Evolutionary conservation across 768 basidiomycete genomes (phyloP).

Genomic region (Kwoniella bestiolae): DNA sequence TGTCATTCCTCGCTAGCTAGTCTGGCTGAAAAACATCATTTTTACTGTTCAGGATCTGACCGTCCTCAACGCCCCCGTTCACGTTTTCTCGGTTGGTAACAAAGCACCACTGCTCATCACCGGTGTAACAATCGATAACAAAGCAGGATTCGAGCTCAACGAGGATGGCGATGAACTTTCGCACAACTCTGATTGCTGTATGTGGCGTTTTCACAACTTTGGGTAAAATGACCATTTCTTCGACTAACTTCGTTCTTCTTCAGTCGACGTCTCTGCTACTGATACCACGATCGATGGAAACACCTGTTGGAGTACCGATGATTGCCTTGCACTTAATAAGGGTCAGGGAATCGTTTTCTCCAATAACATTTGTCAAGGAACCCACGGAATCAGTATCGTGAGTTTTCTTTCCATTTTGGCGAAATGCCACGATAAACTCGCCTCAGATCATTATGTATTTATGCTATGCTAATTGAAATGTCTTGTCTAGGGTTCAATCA

Average conservation of each 20-base stretch:
- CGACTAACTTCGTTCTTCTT: background rate
- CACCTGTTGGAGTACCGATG: conserved; percentile 10
- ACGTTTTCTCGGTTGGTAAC: conserved; percentile 8
- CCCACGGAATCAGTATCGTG: conserved; percentile 14
- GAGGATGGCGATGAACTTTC: background rate
- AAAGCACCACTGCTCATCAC: background rate
- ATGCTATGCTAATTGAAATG: background rate
- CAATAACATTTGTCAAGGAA: conserved; percentile 5
- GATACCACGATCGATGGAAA: conserved; percentile 8
- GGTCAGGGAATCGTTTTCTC: conserved; percentile 9
- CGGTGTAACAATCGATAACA: conserved; percentile 16
- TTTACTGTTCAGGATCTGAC: conserved; percentile 2
- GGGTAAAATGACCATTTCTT: background rate
- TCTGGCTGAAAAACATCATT: too few species aligned
- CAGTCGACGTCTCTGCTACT: conserved; percentile 13
- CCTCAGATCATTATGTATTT: too few species aligned
- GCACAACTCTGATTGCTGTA: conserved; percentile 17
- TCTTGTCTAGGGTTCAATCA: conserved; percentile 8
- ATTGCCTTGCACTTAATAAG: conserved; percentile 10
- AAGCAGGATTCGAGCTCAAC: background rate
- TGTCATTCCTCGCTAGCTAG: too few species aligned
- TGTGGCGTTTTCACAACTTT: background rate
- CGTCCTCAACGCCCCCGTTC: conserved; percentile 9
- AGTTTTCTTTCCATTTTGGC: too few species aligned
- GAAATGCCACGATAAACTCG: too few species aligned